Evolutionary conservation across 345 rosid species (phyloP), one percentile per base, ranked within the genome.

Genomic region (Microthlaspi erraticum): DNA sequence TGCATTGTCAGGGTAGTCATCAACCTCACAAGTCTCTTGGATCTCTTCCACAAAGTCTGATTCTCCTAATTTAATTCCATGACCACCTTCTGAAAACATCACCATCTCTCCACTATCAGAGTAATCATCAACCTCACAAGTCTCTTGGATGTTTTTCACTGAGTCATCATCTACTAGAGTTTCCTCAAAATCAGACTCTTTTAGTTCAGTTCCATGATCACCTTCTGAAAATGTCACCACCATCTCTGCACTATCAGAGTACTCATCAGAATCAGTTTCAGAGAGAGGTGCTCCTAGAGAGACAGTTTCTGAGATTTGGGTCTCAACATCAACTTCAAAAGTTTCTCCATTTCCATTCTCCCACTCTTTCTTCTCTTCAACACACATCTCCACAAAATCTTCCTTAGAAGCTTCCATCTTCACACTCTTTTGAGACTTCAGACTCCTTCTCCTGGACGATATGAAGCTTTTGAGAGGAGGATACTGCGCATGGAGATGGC

Each of bases 391-490:
- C 46, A 89, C 63, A 26, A 75, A 77, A 66, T 82, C 76, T 12
- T 52, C 67, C 73, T 60, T 66, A 16, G 74, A 54, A 70, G 49
- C 77, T 80, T 52, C 89, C 66, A 43, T 61, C 49, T 80, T 86
- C 50, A 66, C 55, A 68, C 78, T 77, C 77, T 76, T 91, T 69
- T 87, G 92, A 6, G 80, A 56, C 83, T 86, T 89, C 81, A 91
- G 36, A 18, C 81, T 74, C 19, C 77, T 80, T 51, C 97, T 85
- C 78, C 82, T 84, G 7, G 87, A 78, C 10, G 86, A 84, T 66
- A 91, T 69, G 81, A 91, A 91, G 76, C 82, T 70, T 80, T 83
- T 91, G 67, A 91, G 69, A 26, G 97, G 97, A 55, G 89, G 90
- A 78, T 73, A 73, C 75, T 84, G 91, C 29, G 2, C 31, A 0